Base-by-base conservation (phyloP, 306 rosid species). In the Trifolium subterraneum region DNA sequence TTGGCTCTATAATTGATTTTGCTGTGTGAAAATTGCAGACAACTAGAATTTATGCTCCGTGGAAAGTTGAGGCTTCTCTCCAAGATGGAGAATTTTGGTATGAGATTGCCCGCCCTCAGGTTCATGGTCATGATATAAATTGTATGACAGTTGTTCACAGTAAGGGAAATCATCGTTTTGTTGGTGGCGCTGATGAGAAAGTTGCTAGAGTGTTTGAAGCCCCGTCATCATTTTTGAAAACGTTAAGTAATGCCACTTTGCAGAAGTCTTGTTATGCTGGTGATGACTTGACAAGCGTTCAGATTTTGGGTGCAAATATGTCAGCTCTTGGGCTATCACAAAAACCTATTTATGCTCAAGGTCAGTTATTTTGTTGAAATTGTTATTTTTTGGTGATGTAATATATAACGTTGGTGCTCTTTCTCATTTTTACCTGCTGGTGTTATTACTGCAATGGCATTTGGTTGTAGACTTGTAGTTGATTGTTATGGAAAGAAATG, bases 301-400 rank as follows among this genome's bases (percentile, higher is more conserved):
- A 95, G 77, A 82, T 95, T 78, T 88, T 95, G 92, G 99, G 99
- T 82, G 99, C 99, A 76, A 95, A 95, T 83, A 92, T 95, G 98
- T 95, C 99, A 45, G 97, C 99, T 77, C 98, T 95, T 81, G 97
- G 99, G 70, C 86, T 92, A 63, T 95, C 99, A 59, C 98, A 92
- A 84, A 95, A 88, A 80, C 99, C 99, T 70, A 95, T 95, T 64
- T 88, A 87, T 82, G 89, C 64, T 80, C 95, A 90, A 41, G 88
- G 99, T 90, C 56, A 85, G 88, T 42, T 47, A 73, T 77, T 80
- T 62, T 50, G 15, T 60, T 79, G 64, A 27, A 23, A 54, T 61
- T 56, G 59, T 54, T 22, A 56, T 66, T 47, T 36, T 56, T 56
- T 50, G 54, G 39, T 35, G 44, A 36, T 55, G 6, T 51, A 56